These are phyloP conservation scores for Posidonia oceanica DNA, from an alignment of 116 monocot genomes.

Conservation along the genomic window DNA sequence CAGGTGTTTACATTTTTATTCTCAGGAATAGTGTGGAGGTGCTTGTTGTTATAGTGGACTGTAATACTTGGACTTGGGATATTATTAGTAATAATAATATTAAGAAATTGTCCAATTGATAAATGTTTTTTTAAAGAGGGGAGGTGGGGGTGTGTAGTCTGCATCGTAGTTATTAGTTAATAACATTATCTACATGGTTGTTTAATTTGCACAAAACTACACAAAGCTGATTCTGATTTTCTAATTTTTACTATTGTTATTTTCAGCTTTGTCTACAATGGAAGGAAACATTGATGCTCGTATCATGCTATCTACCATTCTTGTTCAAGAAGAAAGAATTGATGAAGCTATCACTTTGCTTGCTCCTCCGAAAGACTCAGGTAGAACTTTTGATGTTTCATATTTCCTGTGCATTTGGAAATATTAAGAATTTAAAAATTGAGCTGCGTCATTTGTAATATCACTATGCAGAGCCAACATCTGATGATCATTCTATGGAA, in stretches of 20 bases:
- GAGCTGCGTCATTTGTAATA: not conserved
- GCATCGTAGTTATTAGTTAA: no score
- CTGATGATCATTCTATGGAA: not conserved
- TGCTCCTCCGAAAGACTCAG: constrained; percentile 40
- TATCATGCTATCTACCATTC: constrained; percentile 54
- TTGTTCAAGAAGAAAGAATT: constrained; percentile 62
- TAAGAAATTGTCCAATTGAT: no score
- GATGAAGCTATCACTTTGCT: constrained; percentile 75
- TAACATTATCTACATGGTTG: no score
- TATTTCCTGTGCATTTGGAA: not conserved
- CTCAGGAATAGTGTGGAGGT: no score
- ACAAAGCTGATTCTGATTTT: constrained; percentile 3
- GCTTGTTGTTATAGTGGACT: no score
- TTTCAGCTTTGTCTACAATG: constrained; percentile 55
- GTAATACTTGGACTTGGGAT: no score
- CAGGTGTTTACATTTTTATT: no score
- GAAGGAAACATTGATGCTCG: constrained; percentile 65
- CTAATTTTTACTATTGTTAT: not conserved
- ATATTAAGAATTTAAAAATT: no score
- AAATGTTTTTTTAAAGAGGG: no score
- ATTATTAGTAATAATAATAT: no score
- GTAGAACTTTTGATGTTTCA: constrained; percentile 21
- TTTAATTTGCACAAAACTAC: not conserved
- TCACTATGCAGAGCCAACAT: constrained; percentile 13
- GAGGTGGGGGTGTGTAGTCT: no score